These are phyloP conservation scores for Lecanosticta acicola DNA, from an alignment of 2,329 filamentous ascomycete species.

Conservation along the genomic window DNA sequence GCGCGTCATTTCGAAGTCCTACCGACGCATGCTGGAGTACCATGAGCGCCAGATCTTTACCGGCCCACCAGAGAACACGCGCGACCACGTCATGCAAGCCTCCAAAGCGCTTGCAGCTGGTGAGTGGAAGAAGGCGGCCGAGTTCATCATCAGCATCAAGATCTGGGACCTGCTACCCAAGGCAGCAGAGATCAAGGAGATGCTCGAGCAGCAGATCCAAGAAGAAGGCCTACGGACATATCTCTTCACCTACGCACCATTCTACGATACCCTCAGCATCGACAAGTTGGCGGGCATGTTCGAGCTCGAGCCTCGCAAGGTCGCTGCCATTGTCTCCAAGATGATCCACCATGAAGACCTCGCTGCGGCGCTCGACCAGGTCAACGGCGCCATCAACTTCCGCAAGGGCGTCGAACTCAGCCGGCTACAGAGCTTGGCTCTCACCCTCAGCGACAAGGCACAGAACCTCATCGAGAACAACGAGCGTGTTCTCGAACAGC, in stretches of 20 bases:
- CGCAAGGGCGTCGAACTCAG: conserved; percentile 98
- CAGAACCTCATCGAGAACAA: conserved; percentile 94
- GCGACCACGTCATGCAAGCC: conserved; percentile 98
- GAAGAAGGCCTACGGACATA: conserved; percentile 97
- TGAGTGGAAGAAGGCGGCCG: conserved; percentile 95
- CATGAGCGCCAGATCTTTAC: conserved; percentile 99
- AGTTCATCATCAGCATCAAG: conserved; percentile 96
- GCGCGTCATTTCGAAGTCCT: conserved; percentile 97
- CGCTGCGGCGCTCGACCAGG: conserved; percentile 91
- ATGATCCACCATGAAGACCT: conserved; percentile 99
- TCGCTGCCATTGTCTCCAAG: conserved; percentile 91
- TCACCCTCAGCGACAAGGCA: conserved; percentile 93
- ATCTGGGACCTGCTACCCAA: conserved; percentile 98
- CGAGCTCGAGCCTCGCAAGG: conserved; percentile 84
- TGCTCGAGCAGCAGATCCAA: conserved; percentile 97
- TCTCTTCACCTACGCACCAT: conserved; percentile 98
- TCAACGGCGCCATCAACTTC: conserved; percentile 97
- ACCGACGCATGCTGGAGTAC: conserved; percentile 98
- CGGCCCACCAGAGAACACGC: conserved; percentile 95
- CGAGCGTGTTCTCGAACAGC: conserved; percentile 93
- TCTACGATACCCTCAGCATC: conserved; percentile 93
- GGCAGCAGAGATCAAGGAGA: conserved; percentile 85
- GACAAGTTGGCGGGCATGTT: conserved; percentile 88
- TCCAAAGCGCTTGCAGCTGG: conserved; percentile 94
- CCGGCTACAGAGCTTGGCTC: conserved; percentile 86